Conservation (phyloP, 768 basidiomycete species). For the Xerocomus spinulosus region DNA sequence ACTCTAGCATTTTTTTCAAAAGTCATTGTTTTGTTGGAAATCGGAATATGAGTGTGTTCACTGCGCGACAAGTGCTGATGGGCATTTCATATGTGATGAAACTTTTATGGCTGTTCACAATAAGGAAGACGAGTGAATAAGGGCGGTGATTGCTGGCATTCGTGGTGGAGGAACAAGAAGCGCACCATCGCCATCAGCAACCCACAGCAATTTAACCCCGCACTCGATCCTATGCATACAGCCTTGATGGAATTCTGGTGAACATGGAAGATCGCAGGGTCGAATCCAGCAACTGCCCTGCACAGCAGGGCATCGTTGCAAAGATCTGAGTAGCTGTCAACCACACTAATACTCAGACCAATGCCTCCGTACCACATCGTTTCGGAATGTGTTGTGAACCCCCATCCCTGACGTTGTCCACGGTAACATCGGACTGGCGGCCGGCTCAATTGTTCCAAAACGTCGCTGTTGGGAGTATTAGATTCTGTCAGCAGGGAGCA, state of each 20-base stretch:
- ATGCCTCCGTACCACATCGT: neutral
- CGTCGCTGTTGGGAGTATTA: neutral
- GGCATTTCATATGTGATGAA: neutral
- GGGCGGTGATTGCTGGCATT: conserved; percentile 11
- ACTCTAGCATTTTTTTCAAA: conserved; percentile 2
- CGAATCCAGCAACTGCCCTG: neutral
- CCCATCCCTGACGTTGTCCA: neutral
- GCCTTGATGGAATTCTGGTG: neutral
- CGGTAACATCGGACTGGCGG: neutral
- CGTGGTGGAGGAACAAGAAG: neutral
- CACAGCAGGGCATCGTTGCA: neutral
- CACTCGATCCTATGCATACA: conserved; percentile 1
- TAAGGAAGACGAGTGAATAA: neutral
- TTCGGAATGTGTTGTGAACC: neutral
- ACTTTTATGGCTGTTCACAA: conserved; percentile 3
- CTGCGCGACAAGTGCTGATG: too few species aligned
- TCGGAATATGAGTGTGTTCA: conserved; percentile 1
- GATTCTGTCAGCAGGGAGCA: neutral
- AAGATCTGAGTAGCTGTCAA: neutral
- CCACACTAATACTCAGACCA: too few species aligned
- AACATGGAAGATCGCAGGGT: neutral
- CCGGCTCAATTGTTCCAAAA: neutral
- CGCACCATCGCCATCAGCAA: conserved; percentile 1
- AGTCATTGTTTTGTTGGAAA: conserved; percentile 17
- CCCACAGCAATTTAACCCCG: conserved; percentile 2